Base-by-base conservation (phyloP, 352 stramenopile genomes). In the Elongisporangium senticosum region DNA sequence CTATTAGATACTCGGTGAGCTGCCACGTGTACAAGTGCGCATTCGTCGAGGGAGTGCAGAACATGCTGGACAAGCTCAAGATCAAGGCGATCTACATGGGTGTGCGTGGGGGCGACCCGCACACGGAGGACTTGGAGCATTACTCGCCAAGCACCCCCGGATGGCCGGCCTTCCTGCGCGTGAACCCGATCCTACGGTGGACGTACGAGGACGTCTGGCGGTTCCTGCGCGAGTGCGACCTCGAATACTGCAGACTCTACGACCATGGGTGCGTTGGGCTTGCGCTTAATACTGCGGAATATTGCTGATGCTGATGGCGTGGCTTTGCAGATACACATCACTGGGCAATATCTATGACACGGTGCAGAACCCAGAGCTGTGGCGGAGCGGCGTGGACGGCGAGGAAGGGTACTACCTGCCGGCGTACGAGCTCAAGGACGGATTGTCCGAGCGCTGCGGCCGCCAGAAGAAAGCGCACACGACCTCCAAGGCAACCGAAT, bases 101-200 rank as follows among this genome's bases (percentile, higher is more conserved):
- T 14, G 85, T 96, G 52, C 84, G 90, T 28, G 73, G 77, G 50
- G 86, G 90, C 28, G 97, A 99, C 74, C 97, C 97, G 11, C 97
- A 98, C 71, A 93, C 81, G 0, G 85, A 91, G 43, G 69, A 91
- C 54, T 73, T 96, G 62, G 83, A 93, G 51, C 82, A 94, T 61
- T 95, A 93, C 58, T 78, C 77, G 13, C 88, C 89, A 10, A 96
- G 85, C 62, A 90, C 87, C 17, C 74, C 85, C 7, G 90, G 89
- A 3, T 97, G 90, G 96, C 97, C 97, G 39, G 87, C 96, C 13
- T 99, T 99, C 67, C 84, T 99, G 72, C 82, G 97, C 28, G 89
- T 99, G n/a, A 99, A 99, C 75, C 97, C 97, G n/a, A 97, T 99
- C 49, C 68, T 99, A 37, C 63, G 92, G 54, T 99, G 97, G 97